A percentile compares a stretch with the other conserved stretches of the same genome.
phyloP scores from a whole-genome alignment of 306 rosid species.

The Ceratonia siliqua region DNA sequence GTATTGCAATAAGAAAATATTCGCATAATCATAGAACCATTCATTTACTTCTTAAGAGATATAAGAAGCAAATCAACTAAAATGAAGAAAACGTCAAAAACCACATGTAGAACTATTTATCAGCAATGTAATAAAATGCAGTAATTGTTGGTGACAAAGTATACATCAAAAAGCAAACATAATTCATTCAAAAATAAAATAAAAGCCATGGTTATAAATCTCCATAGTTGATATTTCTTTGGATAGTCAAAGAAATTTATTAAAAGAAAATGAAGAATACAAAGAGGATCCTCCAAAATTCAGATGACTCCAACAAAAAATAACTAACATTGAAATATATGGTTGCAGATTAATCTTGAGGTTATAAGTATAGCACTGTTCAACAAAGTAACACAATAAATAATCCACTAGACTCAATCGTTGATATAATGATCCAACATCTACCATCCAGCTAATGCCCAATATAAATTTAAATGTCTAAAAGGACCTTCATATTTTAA shows the following conservation, averaged over 20 bases:
- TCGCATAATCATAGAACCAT: not conserved
- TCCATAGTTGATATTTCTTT: not conserved
- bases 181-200: too few relatives aligned
- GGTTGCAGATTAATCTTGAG: not conserved
- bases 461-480: too few relatives aligned
- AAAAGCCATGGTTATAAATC: not conserved
- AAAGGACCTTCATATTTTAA: too few relatives aligned
- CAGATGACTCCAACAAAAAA: not conserved
- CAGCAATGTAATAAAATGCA: not conserved
- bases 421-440: not conserved
- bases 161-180: too few relatives aligned
- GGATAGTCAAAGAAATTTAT: too few relatives aligned
- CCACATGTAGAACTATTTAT: not conserved
- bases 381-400: not conserved
- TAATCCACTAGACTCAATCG: not conserved
- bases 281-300: not conserved
- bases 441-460: not conserved
- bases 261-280: not conserved
- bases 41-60: too few relatives aligned
- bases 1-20: not conserved
- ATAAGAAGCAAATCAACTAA: not conserved
- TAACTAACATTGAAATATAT: not conserved
- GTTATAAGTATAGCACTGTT: not conserved
- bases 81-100: not conserved
- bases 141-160: not conserved